These are phyloP conservation scores for Pseudozyma flocculosa DNA, from an alignment of 1,284 basidiomycete species.

Conservation along the genomic window DNA sequence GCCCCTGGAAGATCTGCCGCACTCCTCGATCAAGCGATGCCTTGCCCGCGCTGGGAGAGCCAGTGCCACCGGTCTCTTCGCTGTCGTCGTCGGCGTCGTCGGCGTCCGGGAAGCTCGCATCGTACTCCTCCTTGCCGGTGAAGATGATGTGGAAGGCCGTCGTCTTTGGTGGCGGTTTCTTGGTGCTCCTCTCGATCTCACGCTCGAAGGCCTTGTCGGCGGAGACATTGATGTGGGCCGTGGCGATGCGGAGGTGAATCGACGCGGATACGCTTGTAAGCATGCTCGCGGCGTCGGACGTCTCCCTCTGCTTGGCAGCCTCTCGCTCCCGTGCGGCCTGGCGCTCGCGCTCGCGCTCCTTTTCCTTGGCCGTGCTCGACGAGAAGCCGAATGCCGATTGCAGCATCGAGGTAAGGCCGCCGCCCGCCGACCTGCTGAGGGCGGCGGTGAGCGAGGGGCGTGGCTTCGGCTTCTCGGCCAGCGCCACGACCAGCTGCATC, in stretches of 20 bases:
- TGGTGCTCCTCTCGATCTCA: constrained; percentile 87
- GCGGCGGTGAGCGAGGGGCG: constrained; percentile 39
- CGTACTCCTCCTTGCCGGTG: constrained; percentile 84
- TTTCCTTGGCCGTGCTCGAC: constrained; percentile 25
- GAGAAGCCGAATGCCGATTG: constrained; percentile 57
- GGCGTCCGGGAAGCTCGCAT: constrained; percentile 63
- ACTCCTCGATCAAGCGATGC: constrained; percentile 63
- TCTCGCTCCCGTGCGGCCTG: constrained; percentile 11
- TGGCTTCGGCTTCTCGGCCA: constrained; percentile 65
- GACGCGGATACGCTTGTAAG: constrained; percentile 61
- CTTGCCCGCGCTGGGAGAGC: constrained; percentile 76
- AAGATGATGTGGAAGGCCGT: constrained; percentile 85
- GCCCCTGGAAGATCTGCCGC: constrained; percentile 55
- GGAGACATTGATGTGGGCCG: constrained; percentile 75
- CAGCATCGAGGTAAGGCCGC: constrained; percentile 56
- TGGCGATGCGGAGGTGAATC: constrained; percentile 78
- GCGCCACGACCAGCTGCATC: constrained; percentile 73
- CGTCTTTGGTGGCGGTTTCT: constrained; percentile 83
- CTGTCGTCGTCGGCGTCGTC: constrained; percentile 59
- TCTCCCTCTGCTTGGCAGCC: constrained; percentile 7
- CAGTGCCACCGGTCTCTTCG: constrained; percentile 9
- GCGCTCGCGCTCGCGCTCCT: constrained; percentile 19
- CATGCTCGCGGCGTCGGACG: constrained; percentile 16
- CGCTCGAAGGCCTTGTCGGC: constrained; percentile 71
- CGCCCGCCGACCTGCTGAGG: constrained; percentile 50